Evolutionary conservation across 208 protist genomes (phyloP).

Genomic region (Acanthamoeba divionensis): DNA sequence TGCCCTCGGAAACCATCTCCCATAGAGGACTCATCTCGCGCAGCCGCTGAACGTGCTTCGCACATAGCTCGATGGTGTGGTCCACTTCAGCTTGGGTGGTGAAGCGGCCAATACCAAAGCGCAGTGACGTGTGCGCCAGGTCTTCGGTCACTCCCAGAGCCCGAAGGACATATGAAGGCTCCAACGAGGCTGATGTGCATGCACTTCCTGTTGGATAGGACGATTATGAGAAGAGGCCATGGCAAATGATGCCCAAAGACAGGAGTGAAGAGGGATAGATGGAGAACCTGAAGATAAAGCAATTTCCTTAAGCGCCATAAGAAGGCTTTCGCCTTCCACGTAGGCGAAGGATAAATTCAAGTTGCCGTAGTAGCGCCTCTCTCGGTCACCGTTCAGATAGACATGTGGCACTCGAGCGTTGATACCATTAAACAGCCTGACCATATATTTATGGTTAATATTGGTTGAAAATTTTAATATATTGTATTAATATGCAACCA

Average conservation of each 20-base stretch:
- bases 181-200: slow-evolving; percentile 97
- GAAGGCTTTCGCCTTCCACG: slow-evolving; percentile 97
- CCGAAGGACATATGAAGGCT: slow-evolving; percentile 98
- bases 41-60: slow-evolving; percentile 90
- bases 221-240: background rate
- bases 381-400: slow-evolving; percentile 91
- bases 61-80: slow-evolving; percentile 66
- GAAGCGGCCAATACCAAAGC: slow-evolving; percentile 97
- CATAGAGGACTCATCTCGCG: slow-evolving; percentile 97
- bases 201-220: slow-evolving; percentile 91
- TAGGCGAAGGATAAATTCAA: slow-evolving; percentile 98
- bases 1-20: slow-evolving; percentile 96
- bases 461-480: background rate
- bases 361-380: slow-evolving; percentile 91
- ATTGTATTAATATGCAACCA: background rate
- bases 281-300: slow-evolving; percentile 78
- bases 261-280: background rate
- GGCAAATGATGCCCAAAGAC: background rate
- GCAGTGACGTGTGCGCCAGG: slow-evolving; percentile 97
- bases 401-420: slow-evolving; percentile 78
- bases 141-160: slow-evolving; percentile 97
- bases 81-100: slow-evolving; percentile 92
- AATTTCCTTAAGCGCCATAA: slow-evolving; percentile 97
- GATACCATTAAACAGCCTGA: slow-evolving; percentile 84
- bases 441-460: background rate